Conservation (phyloP, 148 eudicot genomes). For the Rheum nobile region DNA sequence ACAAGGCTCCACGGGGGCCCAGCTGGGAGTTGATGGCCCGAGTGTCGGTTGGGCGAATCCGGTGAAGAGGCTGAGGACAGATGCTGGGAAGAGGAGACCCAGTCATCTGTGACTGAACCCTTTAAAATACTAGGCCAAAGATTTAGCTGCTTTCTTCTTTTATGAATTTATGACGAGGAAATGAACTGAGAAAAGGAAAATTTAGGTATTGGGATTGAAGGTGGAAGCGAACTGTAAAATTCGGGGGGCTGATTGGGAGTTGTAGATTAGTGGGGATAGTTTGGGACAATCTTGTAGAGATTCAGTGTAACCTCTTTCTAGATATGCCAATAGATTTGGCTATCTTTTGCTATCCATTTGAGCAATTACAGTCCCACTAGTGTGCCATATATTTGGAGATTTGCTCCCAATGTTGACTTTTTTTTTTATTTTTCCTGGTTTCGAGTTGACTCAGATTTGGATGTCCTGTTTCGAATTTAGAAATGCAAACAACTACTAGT, state of each 20-base stretch:
- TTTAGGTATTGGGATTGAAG: not conserved
- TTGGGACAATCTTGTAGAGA: not conserved
- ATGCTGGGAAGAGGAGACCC: slow-evolving; percentile 70
- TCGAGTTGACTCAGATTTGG: not conserved
- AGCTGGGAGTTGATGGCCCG: slow-evolving; percentile 14
- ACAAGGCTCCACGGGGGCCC: slow-evolving; percentile 34
- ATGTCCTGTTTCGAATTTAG: too few species aligned
- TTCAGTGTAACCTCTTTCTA: not conserved
- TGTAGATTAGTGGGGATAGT: slow-evolving; percentile 2
- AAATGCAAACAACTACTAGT: too few species aligned
- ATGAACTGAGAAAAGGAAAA: not conserved
- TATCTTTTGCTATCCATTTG: not conserved
- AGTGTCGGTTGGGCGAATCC: slow-evolving; percentile 75
- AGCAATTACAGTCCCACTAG: not conserved
- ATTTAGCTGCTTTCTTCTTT: not conserved
- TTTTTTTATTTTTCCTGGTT: not conserved
- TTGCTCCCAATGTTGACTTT: not conserved
- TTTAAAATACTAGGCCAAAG: not conserved
- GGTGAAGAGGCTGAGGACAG: slow-evolving; percentile 80
- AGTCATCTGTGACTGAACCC: slow-evolving; percentile 38
- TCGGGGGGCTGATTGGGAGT: not conserved
- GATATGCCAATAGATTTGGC: not conserved
- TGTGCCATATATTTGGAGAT: not conserved
- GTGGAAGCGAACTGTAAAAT: not conserved
- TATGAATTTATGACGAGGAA: not conserved